Evolutionary conservation across 108 stramenopile genomes (phyloP), one percentile per base, ranked within the genome.

Genomic region (Cyclotella atomus): DNA sequence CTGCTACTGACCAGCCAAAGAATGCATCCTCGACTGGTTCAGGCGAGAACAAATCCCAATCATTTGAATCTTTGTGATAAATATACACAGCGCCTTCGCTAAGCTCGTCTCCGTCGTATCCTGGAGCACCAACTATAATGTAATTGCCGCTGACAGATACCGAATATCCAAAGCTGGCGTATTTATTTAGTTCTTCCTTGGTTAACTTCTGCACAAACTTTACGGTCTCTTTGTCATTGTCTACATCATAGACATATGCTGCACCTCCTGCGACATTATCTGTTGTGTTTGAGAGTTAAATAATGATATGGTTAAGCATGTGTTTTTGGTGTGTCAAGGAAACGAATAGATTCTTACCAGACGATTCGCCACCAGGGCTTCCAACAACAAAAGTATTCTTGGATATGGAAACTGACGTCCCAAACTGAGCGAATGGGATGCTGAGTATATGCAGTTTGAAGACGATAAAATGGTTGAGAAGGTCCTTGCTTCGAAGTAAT

Each of bases 1-100:
- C 53, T n/a, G 68, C 14, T 28, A 69, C 68, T 27, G 68, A 69
- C 53, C 54, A 69, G 16, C 68, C 68, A 69, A 69, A 69, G 16
- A 56, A 32, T 7, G 54, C 68, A 69, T 55, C 5, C 2, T 28
- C 17, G 10, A 7, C 3, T n/a, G 49, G 66, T 12, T 1, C 16
- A 20, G 50, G 66, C 5, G 28, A 28, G 33, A 38, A 33, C 21
- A 43, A 59, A 30, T 46, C 54, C 16, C 16, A 29, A 30, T 12
- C 41, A 10, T 33, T 34, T 15, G 19, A 24, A 45, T 35, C 56
- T 19, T 57, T 44, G 24, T 49, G 45, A 36, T 34, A 70, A 20
- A 70, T 29, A 29, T 43, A 57, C 16, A 17, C 55, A 29, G 56
- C 25, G 9, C 68, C 68, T 33, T 55, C 29, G 57, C 57, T 57